Base-by-base conservation (phyloP, 2,329 filamentous ascomycete genomes). In the Ascochyta fabae region DNA sequence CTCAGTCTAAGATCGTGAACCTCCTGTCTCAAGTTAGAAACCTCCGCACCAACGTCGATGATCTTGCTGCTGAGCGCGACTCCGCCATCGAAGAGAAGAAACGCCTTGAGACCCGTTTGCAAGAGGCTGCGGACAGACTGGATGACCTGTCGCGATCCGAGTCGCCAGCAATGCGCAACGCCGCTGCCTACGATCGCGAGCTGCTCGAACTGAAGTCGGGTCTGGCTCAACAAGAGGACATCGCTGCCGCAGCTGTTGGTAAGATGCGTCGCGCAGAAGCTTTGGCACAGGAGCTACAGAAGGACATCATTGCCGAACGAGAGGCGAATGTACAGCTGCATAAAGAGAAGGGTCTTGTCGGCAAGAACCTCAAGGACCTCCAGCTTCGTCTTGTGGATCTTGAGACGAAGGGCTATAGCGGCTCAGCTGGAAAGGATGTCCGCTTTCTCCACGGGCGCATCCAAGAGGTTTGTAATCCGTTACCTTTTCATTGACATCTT, bases 181-280 rank as follows among this genome's bases (percentile, higher is more conserved):
- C 92, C 8, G 95, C 95, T 24, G 88, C 86, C 63, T 88, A 93
- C 69, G 94, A 98, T 77, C 91, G 89, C 67, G 91, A 96, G 75
- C 84, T 98, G 23, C 82, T 99, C 6, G 91, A 96, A 58, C 85
- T 99, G 61, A 96, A 95, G 79, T 89, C 92, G 9, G 88, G 84
- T 62, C 84, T 98, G 31, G 94, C 94, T 4, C 92, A 96, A 69
- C 92, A 97, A 70, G 91, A 98, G 77, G 94, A 99, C 72, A 88
- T 98, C 55, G 91, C 92, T 10, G 86, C 89, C 0, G 94, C 95
- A 3, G 94, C 94, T 0, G 89, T 98, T 36, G 94, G 95, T 69
- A 98, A 98, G 82, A 99, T 99, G 95, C 87, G 94, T 51, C 88
- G 94, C 23, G 91, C 95, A 2, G 94, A 99, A 71, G 90, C 92